Evolutionary conservation across 1,284 basidiomycete species (phyloP), one percentile per base, ranked within the genome.

Genomic region (Somion occarium): DNA sequence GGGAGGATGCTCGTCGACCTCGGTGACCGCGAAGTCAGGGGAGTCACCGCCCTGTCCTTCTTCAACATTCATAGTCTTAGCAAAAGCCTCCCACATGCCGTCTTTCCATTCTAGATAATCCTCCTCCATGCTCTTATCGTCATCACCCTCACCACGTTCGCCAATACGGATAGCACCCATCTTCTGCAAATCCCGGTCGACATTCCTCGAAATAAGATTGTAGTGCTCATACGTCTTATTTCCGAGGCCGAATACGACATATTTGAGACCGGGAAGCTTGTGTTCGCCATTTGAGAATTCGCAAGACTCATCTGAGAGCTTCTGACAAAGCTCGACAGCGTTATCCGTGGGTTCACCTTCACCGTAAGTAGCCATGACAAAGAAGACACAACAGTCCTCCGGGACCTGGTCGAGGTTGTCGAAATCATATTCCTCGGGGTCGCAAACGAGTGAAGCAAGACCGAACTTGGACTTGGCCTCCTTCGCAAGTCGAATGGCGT

Each of bases 71-170:
- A 98, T 81, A 45, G 80, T 79, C 56, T 79, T 69, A 24, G 93
- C 80, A 54, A 99, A 92, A 3, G 85, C 83, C 43, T 89, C 86
- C 86, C 94, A 98, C 93, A 98, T 95, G 61, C 78, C 80, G 67
- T 99, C 96, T 71, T 99, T 99, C 96, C 96, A 99, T 58, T 92
- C 93, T n/a, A 99, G 80, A 68, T 98, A 99, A 72, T 99, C 96
- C 73, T 99, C 97, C 70, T 99, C 96, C 92, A 99, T 96, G 65
- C 91, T 94, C 78, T 97, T 97, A 72, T 99, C 96, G 67, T 99
- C 96, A 65, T 99, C 96, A 59, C 96, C 96, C 72, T 98, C 94
- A 18, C 96, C 97, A 39, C 88, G 80, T 67, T 90, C 87, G 48
- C 95, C 95, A 48, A 99, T 91, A 54, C 93, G 84, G 53, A 79